Percentiles rank a stretch among this genome's conserved stretches.
Evolutionary conservation across 768 basidiomycete genomes (phyloP).

Genomic region (Trametes villosa): DNA sequence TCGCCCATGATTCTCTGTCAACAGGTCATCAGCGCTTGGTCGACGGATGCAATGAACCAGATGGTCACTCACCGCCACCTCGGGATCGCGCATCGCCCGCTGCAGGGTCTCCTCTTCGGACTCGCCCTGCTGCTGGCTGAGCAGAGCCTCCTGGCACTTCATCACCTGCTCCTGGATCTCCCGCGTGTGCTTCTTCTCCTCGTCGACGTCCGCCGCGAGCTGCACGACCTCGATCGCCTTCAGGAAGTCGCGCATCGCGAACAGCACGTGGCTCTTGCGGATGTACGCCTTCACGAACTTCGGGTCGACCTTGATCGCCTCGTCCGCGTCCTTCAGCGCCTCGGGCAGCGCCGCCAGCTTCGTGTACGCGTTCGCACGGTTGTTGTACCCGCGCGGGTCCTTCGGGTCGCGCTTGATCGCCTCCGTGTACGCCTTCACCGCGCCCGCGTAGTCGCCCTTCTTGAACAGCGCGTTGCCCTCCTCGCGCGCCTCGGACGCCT

Average conservation of each 20-base stretch:
- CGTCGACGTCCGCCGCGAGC: conserved; percentile 75
- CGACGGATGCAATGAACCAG: neutral
- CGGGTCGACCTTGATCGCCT: conserved; percentile 91
- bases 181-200: conserved; percentile 76
- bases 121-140: conserved; percentile 79
- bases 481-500: conserved; percentile 82
- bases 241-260: conserved; percentile 89
- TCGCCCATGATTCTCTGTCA: conserved; percentile 81
- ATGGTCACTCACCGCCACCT: conserved; percentile 81
- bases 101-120: conserved; percentile 91
- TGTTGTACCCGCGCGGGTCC: conserved; percentile 94
- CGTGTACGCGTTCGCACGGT: conserved; percentile 96
- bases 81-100: conserved; percentile 97
- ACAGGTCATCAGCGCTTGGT: neutral
- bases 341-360: conserved; percentile 94
- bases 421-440: conserved; percentile 93
- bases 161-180: conserved; percentile 84
- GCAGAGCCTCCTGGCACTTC: conserved; percentile 82
- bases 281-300: conserved; percentile 95
- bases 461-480: conserved; percentile 95
- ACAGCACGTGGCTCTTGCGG: conserved; percentile 85
- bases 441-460: conserved; percentile 85
- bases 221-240: conserved; percentile 87
- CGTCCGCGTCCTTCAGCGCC: conserved; percentile 93
- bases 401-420: conserved; percentile 93